phyloP scores from a whole-genome alignment of 2,329 filamentous ascomycete species.

The Pseudogymnoascus sp. region DNA sequence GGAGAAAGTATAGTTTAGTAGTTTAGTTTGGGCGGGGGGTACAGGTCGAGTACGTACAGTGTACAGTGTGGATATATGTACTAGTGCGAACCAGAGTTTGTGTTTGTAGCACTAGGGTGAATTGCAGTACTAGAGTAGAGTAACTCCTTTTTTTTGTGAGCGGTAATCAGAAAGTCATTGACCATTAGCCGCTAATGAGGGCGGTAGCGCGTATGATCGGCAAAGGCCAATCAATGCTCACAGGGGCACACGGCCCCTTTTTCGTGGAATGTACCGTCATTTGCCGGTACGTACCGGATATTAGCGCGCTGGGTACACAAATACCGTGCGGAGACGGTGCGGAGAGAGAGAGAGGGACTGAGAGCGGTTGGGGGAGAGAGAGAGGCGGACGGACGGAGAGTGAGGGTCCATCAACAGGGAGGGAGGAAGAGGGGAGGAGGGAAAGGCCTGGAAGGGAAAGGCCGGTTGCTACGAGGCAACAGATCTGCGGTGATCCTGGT shows the following conservation, averaged over 20 bases:
- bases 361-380: not conserved
- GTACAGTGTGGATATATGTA: not conserved
- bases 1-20: not conserved
- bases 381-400: not conserved
- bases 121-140: not conserved
- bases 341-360: not conserved
- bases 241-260: constrained; percentile 1
- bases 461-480: not conserved
- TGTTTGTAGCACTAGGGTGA: not conserved
- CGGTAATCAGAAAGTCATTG: not conserved
- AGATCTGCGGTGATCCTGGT: constrained; percentile 2
- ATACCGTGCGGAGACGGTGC: not conserved
- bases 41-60: not conserved
- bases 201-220: constrained; percentile 1
- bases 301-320: not conserved
- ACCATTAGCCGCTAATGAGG: not conserved
- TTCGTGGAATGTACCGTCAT: not conserved
- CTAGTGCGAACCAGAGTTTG: not conserved
- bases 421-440: not conserved
- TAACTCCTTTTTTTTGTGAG: not conserved
- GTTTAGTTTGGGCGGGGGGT: not conserved
- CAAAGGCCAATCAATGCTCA: not conserved
- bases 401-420: not conserved
- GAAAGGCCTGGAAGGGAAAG: not conserved
- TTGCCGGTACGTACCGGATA: not conserved